These are phyloP conservation scores for Huntiella savannae DNA, from an alignment of 2,329 filamentous ascomycete genomes.

Conservation along the genomic window DNA sequence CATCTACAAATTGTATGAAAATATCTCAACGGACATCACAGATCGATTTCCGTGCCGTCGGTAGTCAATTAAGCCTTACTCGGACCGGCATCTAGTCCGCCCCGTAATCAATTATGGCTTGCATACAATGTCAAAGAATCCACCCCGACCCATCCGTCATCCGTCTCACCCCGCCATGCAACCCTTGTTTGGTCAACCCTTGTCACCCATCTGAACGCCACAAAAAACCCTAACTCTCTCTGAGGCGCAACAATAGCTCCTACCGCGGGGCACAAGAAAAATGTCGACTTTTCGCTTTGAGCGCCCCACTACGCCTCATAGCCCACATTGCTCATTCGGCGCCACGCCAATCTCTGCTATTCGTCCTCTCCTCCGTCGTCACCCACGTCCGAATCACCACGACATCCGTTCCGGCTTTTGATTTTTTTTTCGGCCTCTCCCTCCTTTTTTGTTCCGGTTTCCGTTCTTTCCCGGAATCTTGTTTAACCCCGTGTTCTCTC, in stretches of 20 bases:
- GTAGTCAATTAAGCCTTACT: no score
- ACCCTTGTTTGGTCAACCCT: not conserved
- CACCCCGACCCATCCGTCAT: no score
- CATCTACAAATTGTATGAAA: no score
- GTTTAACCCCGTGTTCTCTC: not conserved
- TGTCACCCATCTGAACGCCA: not conserved
- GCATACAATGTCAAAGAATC: no score
- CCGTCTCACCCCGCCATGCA: no score
- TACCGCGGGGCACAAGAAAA: slow-evolving; percentile 12
- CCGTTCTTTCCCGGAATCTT: not conserved
- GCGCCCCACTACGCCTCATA: slow-evolving; percentile 12
- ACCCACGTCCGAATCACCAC: slow-evolving; percentile 6
- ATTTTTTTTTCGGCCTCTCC: not conserved
- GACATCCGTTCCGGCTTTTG: not conserved
- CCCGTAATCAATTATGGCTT: no score
- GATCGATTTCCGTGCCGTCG: no score
- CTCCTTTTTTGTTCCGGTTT: slow-evolving; percentile 1
- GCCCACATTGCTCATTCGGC: not conserved
- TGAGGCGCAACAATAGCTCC: slow-evolving; percentile 6
- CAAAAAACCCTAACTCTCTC: not conserved
- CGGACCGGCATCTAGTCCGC: no score
- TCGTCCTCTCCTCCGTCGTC: slow-evolving; percentile 10
- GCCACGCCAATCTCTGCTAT: slow-evolving; percentile 4
- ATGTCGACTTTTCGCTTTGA: slow-evolving; percentile 9
- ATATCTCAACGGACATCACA: no score